Evolutionary conservation across 1,139 yeast genomes (phyloP), one percentile per base, ranked within the genome.

Genomic region (Kodamaea fungicola): DNA sequence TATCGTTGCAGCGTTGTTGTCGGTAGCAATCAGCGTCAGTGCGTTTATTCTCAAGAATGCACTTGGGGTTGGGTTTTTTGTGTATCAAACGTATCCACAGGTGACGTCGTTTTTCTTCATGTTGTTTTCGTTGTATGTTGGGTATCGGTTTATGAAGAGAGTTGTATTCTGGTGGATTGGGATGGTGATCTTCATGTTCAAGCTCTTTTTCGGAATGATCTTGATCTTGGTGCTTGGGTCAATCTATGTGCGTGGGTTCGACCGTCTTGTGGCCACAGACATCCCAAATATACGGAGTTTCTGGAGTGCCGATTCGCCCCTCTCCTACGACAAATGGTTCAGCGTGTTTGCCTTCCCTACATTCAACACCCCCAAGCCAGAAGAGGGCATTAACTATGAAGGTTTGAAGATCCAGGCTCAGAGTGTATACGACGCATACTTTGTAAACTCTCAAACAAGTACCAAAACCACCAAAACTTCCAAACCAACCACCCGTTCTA

Each of bases 91-190:
- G 10, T 62, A 51, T 40, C 70, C 69, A n/a, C 54, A 54, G 13
- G 44, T 47, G 7, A 53, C 66, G 13, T 42, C 51, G 21, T 35
- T 49, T 4, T 34, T 55, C 2, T 31, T 59, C 28, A 32, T 48
- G n/a, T 16, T 55, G 5, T 31, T 61, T 9, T 47, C 46, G 2
- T 40, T 49, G 3, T 65, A 64, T 38, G 13, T 59, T 8, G 34
- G 47, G 7, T 64, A 61, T 46, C 48, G 43, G 34, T 29, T 57
- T 26, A 32, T 53, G 12, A 34, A 51, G 6, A 41, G 54, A 31
- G 38, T 62, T 19, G 13, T 62, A 4, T 45, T 43, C 37, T 44
- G 62, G 41, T 64, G 70, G 69, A 30, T 59, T 28, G 41, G 49
- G 8, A 43, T 62, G 31, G 35, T 61, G 8, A 39, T 57, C 22